These are phyloP conservation scores for Xylariaceae sp. DNA, from an alignment of 2,329 filamentous ascomycete genomes.

Conservation along the genomic window DNA sequence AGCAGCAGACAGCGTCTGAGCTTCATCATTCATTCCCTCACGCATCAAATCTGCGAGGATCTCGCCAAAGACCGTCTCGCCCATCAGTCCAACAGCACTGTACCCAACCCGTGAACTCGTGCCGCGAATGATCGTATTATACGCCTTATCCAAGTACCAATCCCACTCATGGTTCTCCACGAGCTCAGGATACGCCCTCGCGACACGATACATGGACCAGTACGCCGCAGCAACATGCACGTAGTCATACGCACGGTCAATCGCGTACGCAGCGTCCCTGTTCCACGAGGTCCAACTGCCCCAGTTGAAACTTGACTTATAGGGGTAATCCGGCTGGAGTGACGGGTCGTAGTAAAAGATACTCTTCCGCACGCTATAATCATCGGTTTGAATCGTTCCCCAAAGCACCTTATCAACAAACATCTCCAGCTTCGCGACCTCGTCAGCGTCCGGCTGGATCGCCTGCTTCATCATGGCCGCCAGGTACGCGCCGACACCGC, in stretches of 20 bases:
- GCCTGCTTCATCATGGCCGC: conserved; percentile 52
- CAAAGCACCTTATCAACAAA: conserved; percentile 50
- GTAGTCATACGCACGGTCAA: conserved; percentile 54
- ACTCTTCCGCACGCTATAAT: conserved; percentile 49
- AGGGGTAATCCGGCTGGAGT: conserved; percentile 39
- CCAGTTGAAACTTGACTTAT: conserved; percentile 44
- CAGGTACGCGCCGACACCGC: conserved; percentile 51
- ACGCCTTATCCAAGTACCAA: conserved; percentile 53
- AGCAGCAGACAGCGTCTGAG: conserved; percentile 35
- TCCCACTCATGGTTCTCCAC: conserved; percentile 40
- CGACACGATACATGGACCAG: conserved; percentile 53
- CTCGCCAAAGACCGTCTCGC: conserved; percentile 52
- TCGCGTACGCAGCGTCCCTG: conserved; percentile 38
- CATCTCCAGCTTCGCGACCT: conserved; percentile 48
- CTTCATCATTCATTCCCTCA: conserved; percentile 40
- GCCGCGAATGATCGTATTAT: conserved; percentile 42
- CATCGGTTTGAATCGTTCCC: conserved; percentile 42
- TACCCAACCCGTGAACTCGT: conserved; percentile 40
- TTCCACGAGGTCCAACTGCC: conserved; percentile 48
- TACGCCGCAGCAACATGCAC: conserved; percentile 52
- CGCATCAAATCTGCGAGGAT: conserved; percentile 46
- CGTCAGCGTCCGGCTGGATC: conserved; percentile 42
- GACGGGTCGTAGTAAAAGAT: conserved; percentile 52
- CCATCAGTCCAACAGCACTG: conserved; percentile 49
- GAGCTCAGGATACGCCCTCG: conserved; percentile 42